A percentile compares a stretch with the other conserved stretches of the same genome.
Evolutionary conservation across 163 green algal genomes (phyloP).

Genomic region (Chlamydomonas reinhardtii): DNA sequence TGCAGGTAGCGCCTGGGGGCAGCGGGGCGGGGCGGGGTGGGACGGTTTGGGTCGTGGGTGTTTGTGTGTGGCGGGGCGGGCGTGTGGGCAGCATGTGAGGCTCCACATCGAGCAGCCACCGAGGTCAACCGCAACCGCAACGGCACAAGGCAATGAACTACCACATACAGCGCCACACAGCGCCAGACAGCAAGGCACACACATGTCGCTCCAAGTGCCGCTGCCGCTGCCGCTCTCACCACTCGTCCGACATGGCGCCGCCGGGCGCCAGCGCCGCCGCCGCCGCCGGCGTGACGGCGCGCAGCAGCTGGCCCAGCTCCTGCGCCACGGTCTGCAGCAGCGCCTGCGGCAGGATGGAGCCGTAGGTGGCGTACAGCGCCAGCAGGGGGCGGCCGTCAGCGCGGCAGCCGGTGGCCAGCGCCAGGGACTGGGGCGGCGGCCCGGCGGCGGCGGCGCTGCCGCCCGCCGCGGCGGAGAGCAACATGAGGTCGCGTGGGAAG

Average conservation of each 20-base stretch:
- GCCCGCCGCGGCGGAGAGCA: background rate
- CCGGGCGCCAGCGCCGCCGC: slow-evolving; percentile 2
- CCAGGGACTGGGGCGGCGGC: slow-evolving; percentile 35
- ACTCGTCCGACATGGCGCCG: slow-evolving; percentile 17
- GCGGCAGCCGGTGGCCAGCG: slow-evolving; percentile 15
- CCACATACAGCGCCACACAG: no score
- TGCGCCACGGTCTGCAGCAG: slow-evolving; percentile 47
- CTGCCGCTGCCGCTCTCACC: background rate
- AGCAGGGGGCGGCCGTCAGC: slow-evolving; percentile 27
- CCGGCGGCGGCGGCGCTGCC: background rate
- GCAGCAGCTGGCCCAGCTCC: slow-evolving; percentile 49
- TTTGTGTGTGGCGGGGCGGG: no score
- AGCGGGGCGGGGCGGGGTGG: no score
- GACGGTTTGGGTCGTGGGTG: no score
- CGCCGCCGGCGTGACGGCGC: slow-evolving; percentile 9
- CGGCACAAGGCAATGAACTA: no score
- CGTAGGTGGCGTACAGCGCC: slow-evolving; percentile 51
- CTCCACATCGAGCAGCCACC: no score
- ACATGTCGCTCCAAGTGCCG: no score
- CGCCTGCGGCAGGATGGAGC: slow-evolving; percentile 22
- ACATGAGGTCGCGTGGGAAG: slow-evolving; percentile 27
- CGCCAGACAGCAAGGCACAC: no score
- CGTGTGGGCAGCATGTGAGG: no score
- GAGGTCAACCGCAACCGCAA: no score
- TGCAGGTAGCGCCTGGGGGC: slow-evolving; percentile 12